Base-by-base conservation (phyloP, 2,329 filamentous ascomycete genomes). In the Pseudophaeomoniella oleicola region DNA sequence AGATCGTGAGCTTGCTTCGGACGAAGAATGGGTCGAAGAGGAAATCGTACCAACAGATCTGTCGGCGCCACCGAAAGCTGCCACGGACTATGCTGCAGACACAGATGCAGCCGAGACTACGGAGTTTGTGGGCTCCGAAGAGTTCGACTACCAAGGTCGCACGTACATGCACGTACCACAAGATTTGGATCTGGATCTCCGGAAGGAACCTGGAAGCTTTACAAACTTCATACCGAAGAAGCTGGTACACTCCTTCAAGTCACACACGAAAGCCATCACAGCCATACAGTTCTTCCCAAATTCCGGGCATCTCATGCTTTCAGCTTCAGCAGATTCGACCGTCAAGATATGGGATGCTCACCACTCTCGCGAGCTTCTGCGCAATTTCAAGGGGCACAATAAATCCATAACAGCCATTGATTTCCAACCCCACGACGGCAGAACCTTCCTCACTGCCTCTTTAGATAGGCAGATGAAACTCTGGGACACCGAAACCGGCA, bases 91-190 rank as follows among this genome's bases (percentile, higher is more conserved):
- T 46, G 53, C 58, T 39, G 58, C 60, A 27, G 60, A 64, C 44
- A 45, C 77, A 10, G 64, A 77, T 5, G 69, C 83, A 5, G 72
- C 72, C 16, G 90, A 98, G 63, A 90, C 80, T 36, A 86, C 80
- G 31, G 78, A 77, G 32, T 98, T 96, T 60, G 81, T 94, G 51
- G 90, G 87, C 43, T 71, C 71, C 30, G 69, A 82, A 52, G 67
- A 90, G 59, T 80, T 78, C 64, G 90, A 98, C 57, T 98, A 98
- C 63, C 82, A 92, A 56, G 90, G 90, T 34, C 71, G 90, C 45
- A 93, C 88, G 19, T 98, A 94, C 56, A 94, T 98, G 88, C 90
- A 98, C 59, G 71, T 96, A 32, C 90, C 90, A 3, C 86, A 85
- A 56, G 87, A 94, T 55, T 63, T 94, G 59, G 83, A 85, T 52